Conservation (phyloP, 2,329 filamentous ascomycete genomes). For the Periconia sp. region DNA sequence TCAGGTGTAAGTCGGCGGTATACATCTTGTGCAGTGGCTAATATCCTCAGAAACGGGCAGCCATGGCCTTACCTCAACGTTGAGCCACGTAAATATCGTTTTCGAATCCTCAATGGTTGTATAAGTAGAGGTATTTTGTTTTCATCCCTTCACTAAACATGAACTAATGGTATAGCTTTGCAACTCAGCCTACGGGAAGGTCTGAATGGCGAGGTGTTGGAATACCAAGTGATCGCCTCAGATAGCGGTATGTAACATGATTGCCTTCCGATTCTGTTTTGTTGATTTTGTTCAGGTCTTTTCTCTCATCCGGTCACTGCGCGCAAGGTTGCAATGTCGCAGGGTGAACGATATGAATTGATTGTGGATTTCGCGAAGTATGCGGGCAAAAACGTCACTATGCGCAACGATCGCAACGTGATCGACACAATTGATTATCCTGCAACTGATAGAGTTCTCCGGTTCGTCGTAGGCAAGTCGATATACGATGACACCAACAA, state of each 20-base stretch:
- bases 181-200: slow-evolving; percentile 50
- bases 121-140: slow-evolving; percentile 25
- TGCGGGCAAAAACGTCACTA: slow-evolving; percentile 52
- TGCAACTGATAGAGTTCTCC: slow-evolving; percentile 45
- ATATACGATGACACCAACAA: slow-evolving; percentile 23
- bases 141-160: neutral
- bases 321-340: slow-evolving; percentile 50
- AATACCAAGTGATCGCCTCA: slow-evolving; percentile 58
- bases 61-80: slow-evolving; percentile 61
- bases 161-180: slow-evolving; percentile 42
- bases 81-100: slow-evolving; percentile 61
- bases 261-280: neutral
- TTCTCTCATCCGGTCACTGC: slow-evolving; percentile 49
- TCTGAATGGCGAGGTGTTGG: slow-evolving; percentile 30
- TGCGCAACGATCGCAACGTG: slow-evolving; percentile 47
- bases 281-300: slow-evolving; percentile 42
- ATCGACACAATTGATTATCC: slow-evolving; percentile 53
- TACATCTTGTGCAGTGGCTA: neutral
- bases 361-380: slow-evolving; percentile 58
- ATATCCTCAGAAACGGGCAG: slow-evolving; percentile 50
- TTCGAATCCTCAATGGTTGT: slow-evolving; percentile 54
- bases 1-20: slow-evolving; percentile 43
- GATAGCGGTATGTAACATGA: slow-evolving; percentile 46
- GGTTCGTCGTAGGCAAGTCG: slow-evolving; percentile 49
- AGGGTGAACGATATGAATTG: slow-evolving; percentile 62